Conservation (phyloP, 208 protist genomes). For the Trypanosoma platydactyli region DNA sequence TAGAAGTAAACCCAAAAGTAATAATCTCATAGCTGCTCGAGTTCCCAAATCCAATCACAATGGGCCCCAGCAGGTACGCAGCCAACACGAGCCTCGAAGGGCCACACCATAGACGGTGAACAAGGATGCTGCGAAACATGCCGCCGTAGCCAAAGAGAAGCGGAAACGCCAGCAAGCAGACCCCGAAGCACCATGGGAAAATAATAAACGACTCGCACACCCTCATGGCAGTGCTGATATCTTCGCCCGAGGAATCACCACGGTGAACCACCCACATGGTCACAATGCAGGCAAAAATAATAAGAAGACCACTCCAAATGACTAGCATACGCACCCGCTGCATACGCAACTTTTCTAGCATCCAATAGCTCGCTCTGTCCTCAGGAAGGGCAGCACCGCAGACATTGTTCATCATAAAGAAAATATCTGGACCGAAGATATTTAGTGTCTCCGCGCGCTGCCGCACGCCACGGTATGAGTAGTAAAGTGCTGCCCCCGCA, state of each 20-base stretch:
- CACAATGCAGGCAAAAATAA: conserved; percentile 17
- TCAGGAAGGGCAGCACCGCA: neutral
- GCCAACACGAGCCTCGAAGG: conserved; percentile 26
- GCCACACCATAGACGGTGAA: conserved; percentile 36
- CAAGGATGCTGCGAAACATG: conserved; percentile 23
- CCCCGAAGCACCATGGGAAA: conserved; percentile 31
- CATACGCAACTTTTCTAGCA: conserved; percentile 24
- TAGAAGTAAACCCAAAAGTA: conserved; percentile 21
- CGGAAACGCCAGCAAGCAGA: conserved; percentile 21
- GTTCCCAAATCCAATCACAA: conserved; percentile 34
- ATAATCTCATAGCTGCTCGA: conserved; percentile 13
- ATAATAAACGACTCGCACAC: conserved; percentile 29
- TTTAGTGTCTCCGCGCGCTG: conserved; percentile 23
- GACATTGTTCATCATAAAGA: conserved; percentile 15
- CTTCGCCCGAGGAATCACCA: neutral
- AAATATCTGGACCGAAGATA: conserved; percentile 31
- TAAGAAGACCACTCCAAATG: conserved; percentile 21
- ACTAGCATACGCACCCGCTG: conserved; percentile 20
- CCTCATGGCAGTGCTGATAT: conserved; percentile 1
- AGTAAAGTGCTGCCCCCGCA: conserved; percentile 26
- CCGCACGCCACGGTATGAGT: conserved; percentile 23
- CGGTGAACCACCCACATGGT: conserved; percentile 18
- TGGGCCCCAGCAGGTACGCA: conserved; percentile 24
- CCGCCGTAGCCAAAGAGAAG: conserved; percentile 38
- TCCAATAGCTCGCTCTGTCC: conserved; percentile 28